phyloP scores from a whole-genome alignment of 2,329 filamentous ascomycete genomes.

The Aspergillus ochraceus region DNA sequence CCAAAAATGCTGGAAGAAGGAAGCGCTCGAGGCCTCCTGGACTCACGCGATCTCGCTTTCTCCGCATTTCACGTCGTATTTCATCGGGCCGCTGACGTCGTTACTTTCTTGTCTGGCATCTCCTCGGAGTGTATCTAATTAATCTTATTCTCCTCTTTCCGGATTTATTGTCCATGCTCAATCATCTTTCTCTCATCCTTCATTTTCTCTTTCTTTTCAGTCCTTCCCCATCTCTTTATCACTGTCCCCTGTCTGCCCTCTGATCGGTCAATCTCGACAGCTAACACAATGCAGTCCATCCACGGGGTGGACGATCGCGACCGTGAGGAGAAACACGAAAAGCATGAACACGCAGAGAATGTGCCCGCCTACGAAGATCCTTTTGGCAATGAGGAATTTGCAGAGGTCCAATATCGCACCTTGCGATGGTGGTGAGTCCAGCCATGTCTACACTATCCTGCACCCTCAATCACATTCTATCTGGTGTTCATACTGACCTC shows the following conservation, averaged over 20 bases:
- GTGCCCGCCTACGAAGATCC: constrained; percentile 20
- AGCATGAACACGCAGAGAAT: neutral
- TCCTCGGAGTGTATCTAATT: too few species aligned
- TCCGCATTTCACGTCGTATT: constrained; percentile 1
- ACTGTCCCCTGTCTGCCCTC: neutral
- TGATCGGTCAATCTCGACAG: neutral
- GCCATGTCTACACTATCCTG: too few species aligned
- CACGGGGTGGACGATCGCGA: neutral
- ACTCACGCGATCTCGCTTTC: neutral
- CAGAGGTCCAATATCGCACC: constrained; percentile 49
- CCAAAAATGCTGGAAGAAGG: too few species aligned
- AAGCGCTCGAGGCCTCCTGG: too few species aligned
- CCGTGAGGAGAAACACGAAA: constrained; percentile 4
- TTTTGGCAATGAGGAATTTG: constrained; percentile 34
- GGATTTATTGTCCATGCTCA: too few species aligned
- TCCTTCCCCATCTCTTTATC: neutral
- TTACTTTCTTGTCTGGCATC: neutral
- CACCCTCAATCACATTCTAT: too few species aligned
- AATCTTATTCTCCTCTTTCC: neutral
- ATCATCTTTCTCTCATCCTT: neutral
- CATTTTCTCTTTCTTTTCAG: neutral
- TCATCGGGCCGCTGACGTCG: neutral
- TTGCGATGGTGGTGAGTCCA: constrained; percentile 42
- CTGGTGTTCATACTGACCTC: too few species aligned
- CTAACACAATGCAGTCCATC: neutral